Base-by-base conservation (phyloP, 1,139 yeast species). In the Pichia kudriavzevii region DNA sequence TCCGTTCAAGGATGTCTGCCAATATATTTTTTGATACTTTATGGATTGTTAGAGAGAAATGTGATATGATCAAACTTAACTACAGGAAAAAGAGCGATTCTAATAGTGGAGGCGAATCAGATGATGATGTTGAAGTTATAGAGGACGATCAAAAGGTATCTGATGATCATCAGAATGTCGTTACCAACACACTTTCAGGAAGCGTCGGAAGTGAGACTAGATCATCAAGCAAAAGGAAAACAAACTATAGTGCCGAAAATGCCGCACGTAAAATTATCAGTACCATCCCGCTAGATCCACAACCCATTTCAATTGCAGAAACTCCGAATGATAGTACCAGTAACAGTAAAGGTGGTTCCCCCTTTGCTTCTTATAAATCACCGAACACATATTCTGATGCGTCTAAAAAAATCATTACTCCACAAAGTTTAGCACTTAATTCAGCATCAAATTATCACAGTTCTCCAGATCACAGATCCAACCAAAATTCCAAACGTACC, bases 21-120 rank as follows among this genome's bases (percentile, higher is more conserved):
- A 80, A 93, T 36, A 87, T 88, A 2, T 85, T 91, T 50, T 91
- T 88, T 55, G 98, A 91, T 56, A 79, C 91, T 50, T 62, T 91
- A 38, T 82, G 87, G 72, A 69, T 84, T 6, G 63, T 88, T 48
- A 66, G 95, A 47, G 91, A 83, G 46, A 82, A 83, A 53, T 85
- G 84, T 41, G 96, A 95, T 11, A 79, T 83, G 79, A 74, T 80
- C 28, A 77, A 76, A 47, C 62, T 77, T 25, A 58, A 50, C 15
- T 62, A 76, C 50, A 37, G 39, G 13, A 37, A 41, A 7, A 44
- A 38, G n/a, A 33, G 35, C 15, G 53, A 52, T 2, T 57, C 48
- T 10, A 45, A 50, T 8, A 57, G 52, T 13, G 64, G 52, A n/a
- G 64, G 55, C 12, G 52, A 47, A 22, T 57, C 46, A 9, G 49